phyloP scores from a whole-genome alignment of 495 filamentous ascomycete species.

The Penicillium desertorum region DNA sequence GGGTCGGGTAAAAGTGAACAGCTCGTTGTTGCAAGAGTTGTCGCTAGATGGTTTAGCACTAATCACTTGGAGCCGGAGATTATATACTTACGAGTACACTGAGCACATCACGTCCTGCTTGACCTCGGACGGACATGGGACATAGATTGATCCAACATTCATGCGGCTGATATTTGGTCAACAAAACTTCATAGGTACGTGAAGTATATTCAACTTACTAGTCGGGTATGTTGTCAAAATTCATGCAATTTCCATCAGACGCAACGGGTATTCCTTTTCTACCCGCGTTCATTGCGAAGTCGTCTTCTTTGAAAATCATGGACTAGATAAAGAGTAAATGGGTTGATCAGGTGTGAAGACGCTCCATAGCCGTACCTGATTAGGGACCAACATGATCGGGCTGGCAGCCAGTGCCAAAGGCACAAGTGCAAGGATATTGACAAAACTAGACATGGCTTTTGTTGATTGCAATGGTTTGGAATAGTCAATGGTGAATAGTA shows the following conservation, averaged over 20 bases:
- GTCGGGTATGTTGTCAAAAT: background rate
- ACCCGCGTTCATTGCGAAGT: background rate
- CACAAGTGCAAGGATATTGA: constrained; percentile 2
- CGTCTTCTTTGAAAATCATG: constrained; percentile 9
- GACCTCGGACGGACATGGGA: constrained; percentile 1
- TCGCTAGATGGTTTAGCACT: constrained; percentile 1
- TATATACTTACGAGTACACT: constrained; percentile 2
- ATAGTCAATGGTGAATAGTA: background rate
- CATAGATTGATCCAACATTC: constrained; percentile 8
- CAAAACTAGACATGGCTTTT: background rate
- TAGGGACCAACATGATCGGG: background rate
- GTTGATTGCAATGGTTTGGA: background rate
- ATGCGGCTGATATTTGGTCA: constrained; percentile 2
- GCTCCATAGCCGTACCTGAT: background rate
- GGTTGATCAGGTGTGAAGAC: background rate
- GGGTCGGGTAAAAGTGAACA: constrained; percentile 8
- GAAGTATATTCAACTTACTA: background rate
- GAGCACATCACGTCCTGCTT: constrained; percentile 2
- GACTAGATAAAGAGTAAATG: background rate
- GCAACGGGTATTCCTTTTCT: background rate
- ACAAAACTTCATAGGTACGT: background rate
- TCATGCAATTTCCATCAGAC: constrained; percentile 3
- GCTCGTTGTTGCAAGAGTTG: background rate
- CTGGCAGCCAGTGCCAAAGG: constrained; percentile 7
- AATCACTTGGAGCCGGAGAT: too few relatives aligned